Evolutionary conservation across 1,284 basidiomycete species (phyloP), one percentile per base, ranked within the genome.

Genomic region (Ustilago nuda): DNA sequence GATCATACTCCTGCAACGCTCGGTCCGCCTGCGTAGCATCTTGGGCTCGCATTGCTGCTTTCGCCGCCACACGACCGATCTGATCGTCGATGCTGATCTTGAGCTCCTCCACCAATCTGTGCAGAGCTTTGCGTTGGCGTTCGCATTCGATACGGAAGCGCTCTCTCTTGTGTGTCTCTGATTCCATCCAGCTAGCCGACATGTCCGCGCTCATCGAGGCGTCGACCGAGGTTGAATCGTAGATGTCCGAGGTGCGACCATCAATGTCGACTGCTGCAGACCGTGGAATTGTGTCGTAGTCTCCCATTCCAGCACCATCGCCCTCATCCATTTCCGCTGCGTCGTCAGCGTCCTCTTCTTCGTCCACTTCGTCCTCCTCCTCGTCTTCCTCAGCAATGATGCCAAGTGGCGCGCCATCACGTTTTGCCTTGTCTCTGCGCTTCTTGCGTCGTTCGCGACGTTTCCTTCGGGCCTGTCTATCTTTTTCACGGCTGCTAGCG

Each of bases 321-420:
- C 52, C 23, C 8, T 54, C 17, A 12, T 61, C 64, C 5, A 45
- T 19, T 2, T 58, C 56, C 17, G 15, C 15, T 17, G 36, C 41
- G 35, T 61, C 56, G 15, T 73, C 61, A 6, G 48, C 56, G 8
- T 63, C 61, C 4, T 70, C 56, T 1, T 70, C 67, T 4, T 66
- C 72, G 4, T 71, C 67, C 17, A 64, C 67, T 8, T 71, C 72
- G 7, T 70, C 72, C 13, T 76, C 73, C 12, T 76, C 73, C 33
- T 71, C 68, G 8, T 76, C 68, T 19, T 58, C 73, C 41, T 76
- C 73, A 6, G 50, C 67, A 45, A 76, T 76, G 15, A 62, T 68
- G 15, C 61, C 73, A 2, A 76, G 68, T 15, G 73, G 67, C 19
- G 65, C 73, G 13, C 64, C 61, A 2, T 60, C 60, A 32, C 61